Base-by-base conservation (phyloP, 768 basidiomycete genomes). In the Termitomyces sp. region DNA sequence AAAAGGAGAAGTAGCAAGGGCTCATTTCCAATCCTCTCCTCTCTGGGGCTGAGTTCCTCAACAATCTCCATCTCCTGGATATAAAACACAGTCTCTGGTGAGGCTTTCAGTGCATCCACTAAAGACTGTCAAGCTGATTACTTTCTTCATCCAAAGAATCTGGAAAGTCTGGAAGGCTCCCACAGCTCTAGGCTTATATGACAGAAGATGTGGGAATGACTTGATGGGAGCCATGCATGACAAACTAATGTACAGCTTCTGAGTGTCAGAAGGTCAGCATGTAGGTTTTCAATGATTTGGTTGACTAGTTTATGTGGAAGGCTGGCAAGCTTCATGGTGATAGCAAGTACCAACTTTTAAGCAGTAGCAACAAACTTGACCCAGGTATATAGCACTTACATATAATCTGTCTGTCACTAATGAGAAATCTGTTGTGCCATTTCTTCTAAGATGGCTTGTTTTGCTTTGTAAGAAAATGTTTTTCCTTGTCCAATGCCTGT, bases 251-350 rank as follows among this genome's bases (percentile, higher is more conserved):
- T 66, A 31, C 69, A 71, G 11, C 47, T 48, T 23, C 56, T 60
- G 9, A 70, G 62, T 9, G 62, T 49, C 7, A 56, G 35, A 10
- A 19, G 53, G 51, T 70, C 64, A 31, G 58, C 60, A 48, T 68
- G 65, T 28, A 66, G 60, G 31, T 67, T 60, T 56, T 66, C 66
- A 26, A 69, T 61, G 53, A 67, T 56, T 42, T 56, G 56, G 56
- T 71, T 66, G 47, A 68, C 60, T 28, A 71, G 62, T 54, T 70
- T 69, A 50, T 67, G 69, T 1, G 69, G 72, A 5, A 71, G 55
- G 3, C 41, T 52, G 28, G 38, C 19, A n/a, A 49, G 30, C 15
- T 17, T 9, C 57, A 53, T 59, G 23, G 40, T 41, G 28, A 30
- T 15, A 42, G 8, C 44, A 23, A 35, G 17, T 28, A 12, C 38